These are phyloP conservation scores for Borovskyia barvae DNA, from an alignment of 208 protist genomes.

Conservation along the genomic window DNA sequence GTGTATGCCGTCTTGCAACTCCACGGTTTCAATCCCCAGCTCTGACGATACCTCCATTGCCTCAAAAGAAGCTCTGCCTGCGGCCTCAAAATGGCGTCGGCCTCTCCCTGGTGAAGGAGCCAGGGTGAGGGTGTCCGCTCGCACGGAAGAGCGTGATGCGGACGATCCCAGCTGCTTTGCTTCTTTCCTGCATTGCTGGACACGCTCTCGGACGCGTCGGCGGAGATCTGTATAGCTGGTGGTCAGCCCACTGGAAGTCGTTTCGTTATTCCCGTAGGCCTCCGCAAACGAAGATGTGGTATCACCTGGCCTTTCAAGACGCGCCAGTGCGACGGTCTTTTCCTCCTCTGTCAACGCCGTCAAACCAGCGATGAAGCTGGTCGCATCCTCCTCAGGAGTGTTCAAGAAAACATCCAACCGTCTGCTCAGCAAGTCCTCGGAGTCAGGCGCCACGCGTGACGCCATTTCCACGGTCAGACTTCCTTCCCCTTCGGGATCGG, in stretches of 20 bases:
- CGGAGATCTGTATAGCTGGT: constrained; percentile 1
- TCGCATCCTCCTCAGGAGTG: constrained; percentile 20
- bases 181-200: constrained; percentile 3
- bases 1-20: constrained; percentile 30
- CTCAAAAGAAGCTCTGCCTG: too few relatives aligned
- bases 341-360: constrained; percentile 14
- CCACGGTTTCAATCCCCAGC: constrained; percentile 40
- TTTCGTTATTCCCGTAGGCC: background rate
- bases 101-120: too few relatives aligned
- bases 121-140: too few relatives aligned
- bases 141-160: too few relatives aligned
- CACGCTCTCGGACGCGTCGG: constrained; percentile 1
- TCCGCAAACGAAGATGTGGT: background rate
- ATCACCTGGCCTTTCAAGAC: constrained; percentile 1
- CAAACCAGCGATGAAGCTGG: constrained; percentile 21
- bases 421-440: too few relatives aligned
- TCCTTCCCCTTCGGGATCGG: too few relatives aligned
- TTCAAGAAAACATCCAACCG: constrained; percentile 31
- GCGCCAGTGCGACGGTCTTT: constrained; percentile 3
- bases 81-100: background rate
- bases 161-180: too few relatives aligned
- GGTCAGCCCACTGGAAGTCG: background rate
- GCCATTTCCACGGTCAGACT: too few relatives aligned
- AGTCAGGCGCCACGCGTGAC: too few relatives aligned
- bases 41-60: too few relatives aligned